Evolutionary conservation across 352 stramenopile genomes (phyloP).

Genomic region (Phytophthora sp.): DNA sequence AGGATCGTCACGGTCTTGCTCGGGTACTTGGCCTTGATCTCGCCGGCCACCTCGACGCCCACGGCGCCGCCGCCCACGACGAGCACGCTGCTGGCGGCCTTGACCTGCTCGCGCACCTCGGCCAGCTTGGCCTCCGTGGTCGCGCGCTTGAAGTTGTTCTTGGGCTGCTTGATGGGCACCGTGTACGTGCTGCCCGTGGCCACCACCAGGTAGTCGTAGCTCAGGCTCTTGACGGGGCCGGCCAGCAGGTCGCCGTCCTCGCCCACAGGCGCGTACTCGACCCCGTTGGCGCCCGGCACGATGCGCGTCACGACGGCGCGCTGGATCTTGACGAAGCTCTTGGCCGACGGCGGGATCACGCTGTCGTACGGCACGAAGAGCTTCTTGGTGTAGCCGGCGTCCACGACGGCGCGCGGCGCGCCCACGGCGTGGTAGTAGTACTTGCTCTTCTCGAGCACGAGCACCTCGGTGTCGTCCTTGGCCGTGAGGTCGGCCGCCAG

Average conservation of each 20-base stretch:
- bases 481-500: constrained; percentile 19
- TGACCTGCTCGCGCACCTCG: constrained; percentile 37
- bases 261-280: neutral
- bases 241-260: neutral
- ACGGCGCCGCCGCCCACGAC: constrained; percentile 55
- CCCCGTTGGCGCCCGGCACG: constrained; percentile 8
- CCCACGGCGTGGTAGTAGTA: constrained; percentile 48
- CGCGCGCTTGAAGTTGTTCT: constrained; percentile 24
- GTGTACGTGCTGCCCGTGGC: constrained; percentile 58
- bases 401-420: constrained; percentile 40
- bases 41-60: constrained; percentile 50
- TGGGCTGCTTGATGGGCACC: constrained; percentile 46
- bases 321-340: constrained; percentile 34
- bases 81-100: constrained; percentile 42
- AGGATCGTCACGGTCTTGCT: constrained; percentile 56
- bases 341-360: constrained; percentile 26
- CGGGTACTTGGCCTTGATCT: constrained; percentile 51
- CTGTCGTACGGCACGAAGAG: constrained; percentile 56
- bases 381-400: constrained; percentile 39
- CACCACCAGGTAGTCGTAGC: constrained; percentile 58
- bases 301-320: constrained; percentile 38
- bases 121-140: constrained; percentile 28
- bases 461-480: constrained; percentile 37
- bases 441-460: constrained; percentile 52
- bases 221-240: constrained; percentile 23